Conservation (phyloP, 1,284 basidiomycete genomes). For the Ustanciosporium gigantosporum region DNA sequence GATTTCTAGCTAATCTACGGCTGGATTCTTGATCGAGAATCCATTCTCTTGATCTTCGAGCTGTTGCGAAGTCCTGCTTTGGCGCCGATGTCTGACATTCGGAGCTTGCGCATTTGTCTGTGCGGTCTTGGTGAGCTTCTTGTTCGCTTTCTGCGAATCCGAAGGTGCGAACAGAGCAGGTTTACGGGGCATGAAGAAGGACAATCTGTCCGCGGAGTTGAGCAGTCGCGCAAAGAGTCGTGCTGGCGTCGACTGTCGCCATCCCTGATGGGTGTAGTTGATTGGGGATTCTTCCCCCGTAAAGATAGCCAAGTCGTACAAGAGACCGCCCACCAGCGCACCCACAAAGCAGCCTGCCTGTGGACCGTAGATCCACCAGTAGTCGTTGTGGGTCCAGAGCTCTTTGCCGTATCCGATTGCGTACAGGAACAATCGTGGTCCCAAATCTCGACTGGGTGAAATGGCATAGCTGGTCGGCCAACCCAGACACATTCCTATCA, state of each 20-base stretch:
- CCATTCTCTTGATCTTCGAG: too few relatives aligned
- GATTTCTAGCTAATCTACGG: too few relatives aligned
- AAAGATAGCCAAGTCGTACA: constrained; percentile 61
- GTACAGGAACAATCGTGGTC: constrained; percentile 68
- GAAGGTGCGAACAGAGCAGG: too few relatives aligned
- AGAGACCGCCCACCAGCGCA: constrained; percentile 56
- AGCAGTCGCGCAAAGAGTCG: constrained; percentile 4
- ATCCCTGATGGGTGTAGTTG: constrained; percentile 38
- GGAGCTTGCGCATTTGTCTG: too few relatives aligned
- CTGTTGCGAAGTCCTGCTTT: too few relatives aligned
- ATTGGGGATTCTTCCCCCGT: constrained; percentile 58
- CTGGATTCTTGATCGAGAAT: too few relatives aligned
- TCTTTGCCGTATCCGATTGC: constrained; percentile 69
- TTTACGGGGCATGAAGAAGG: too few relatives aligned
- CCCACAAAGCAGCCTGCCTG: constrained; percentile 47
- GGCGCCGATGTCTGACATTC: too few relatives aligned
- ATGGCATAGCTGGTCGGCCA: constrained; percentile 69
- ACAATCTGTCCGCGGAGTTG: constrained; percentile 7
- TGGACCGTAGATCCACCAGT: constrained; percentile 79
- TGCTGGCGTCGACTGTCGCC: constrained; percentile 21
- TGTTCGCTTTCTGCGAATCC: too few relatives aligned
- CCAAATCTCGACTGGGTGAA: constrained; percentile 71
- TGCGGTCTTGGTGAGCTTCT: too few relatives aligned
- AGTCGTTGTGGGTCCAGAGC: constrained; percentile 65
- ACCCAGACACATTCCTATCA: constrained; percentile 67